A percentile compares a stretch with the other conserved stretches of the same genome.
These are phyloP conservation scores for Fusarium palustre DNA, from an alignment of 2,329 filamentous ascomycete genomes.

Conservation along the genomic window DNA sequence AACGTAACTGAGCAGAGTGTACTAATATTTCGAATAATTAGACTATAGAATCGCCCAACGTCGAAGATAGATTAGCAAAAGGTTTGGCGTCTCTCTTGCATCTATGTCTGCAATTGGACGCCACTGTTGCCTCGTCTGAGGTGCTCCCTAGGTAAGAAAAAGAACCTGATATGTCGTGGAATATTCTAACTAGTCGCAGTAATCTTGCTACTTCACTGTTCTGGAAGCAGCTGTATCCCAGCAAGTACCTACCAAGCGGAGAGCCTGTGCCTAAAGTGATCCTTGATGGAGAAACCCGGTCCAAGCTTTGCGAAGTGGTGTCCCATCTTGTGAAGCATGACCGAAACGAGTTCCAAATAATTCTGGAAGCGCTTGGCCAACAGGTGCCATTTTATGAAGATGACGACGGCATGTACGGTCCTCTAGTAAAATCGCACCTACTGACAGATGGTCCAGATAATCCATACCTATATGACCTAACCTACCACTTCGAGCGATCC, in stretches of 20 bases:
- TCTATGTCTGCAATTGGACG: constrained; percentile 49
- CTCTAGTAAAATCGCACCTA: not conserved
- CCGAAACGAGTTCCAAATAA: constrained; percentile 58
- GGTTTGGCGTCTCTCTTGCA: constrained; percentile 50
- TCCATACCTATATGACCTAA: constrained; percentile 71
- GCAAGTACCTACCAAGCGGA: constrained; percentile 50
- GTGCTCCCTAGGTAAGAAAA: constrained; percentile 46
- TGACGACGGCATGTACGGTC: constrained; percentile 54
- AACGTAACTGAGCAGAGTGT: not conserved
- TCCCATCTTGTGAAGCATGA: constrained; percentile 66
- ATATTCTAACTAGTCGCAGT: constrained; percentile 34
- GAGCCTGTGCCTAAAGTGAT: constrained; percentile 55
- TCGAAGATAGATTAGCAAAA: constrained; percentile 47
- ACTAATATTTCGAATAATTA: constrained; percentile 24
- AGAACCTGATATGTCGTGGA: not conserved
- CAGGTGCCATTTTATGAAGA: constrained; percentile 54
- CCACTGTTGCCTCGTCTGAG: constrained; percentile 39
- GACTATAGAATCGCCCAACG: constrained; percentile 46
- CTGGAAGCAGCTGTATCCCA: constrained; percentile 74
- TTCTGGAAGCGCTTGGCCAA: constrained; percentile 59
- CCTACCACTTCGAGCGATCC: constrained; percentile 71
- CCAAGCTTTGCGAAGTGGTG: constrained; percentile 71
- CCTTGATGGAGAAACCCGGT: constrained; percentile 67
- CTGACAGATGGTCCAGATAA: constrained; percentile 49
- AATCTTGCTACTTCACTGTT: constrained; percentile 62